These are phyloP conservation scores for Voacanga thouarsii DNA, from an alignment of 257 asterid species.

Conservation along the genomic window DNA sequence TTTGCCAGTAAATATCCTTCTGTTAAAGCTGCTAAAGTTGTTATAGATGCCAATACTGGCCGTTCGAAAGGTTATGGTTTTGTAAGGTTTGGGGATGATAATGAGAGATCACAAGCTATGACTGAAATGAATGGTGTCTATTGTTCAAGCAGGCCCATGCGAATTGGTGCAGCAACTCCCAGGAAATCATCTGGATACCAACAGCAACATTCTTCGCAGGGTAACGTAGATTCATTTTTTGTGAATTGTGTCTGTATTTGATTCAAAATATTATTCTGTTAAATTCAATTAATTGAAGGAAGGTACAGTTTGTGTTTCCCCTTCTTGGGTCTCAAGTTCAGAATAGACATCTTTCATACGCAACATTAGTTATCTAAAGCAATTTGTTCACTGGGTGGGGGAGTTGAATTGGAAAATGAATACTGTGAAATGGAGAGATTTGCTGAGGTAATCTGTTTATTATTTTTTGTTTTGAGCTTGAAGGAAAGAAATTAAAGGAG, in stretches of 20 bases:
- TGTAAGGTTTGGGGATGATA: slow-evolving; percentile 92
- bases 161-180: slow-evolving; percentile 89
- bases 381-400: neutral
- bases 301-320: neutral
- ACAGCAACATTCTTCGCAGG: slow-evolving; percentile 69
- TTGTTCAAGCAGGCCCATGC: slow-evolving; percentile 89
- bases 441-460: neutral
- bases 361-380: neutral
- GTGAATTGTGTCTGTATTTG: neutral
- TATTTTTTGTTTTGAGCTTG: neutral
- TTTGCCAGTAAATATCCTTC: slow-evolving; percentile 68
- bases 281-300: neutral
- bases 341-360: neutral
- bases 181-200: slow-evolving; percentile 75
- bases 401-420: neutral
- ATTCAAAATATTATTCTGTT: neutral
- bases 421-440: neutral
- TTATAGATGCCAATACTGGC: slow-evolving; percentile 77
- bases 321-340: neutral
- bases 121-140: slow-evolving; percentile 81
- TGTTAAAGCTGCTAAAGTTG: slow-evolving; percentile 91
- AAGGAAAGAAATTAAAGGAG: neutral
- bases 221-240: slow-evolving; percentile 28
- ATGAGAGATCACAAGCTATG: slow-evolving; percentile 80
- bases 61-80: slow-evolving; percentile 94